These are phyloP conservation scores for Fragilaria crotonensis DNA, from an alignment of 108 stramenopile species.

Conservation along the genomic window DNA sequence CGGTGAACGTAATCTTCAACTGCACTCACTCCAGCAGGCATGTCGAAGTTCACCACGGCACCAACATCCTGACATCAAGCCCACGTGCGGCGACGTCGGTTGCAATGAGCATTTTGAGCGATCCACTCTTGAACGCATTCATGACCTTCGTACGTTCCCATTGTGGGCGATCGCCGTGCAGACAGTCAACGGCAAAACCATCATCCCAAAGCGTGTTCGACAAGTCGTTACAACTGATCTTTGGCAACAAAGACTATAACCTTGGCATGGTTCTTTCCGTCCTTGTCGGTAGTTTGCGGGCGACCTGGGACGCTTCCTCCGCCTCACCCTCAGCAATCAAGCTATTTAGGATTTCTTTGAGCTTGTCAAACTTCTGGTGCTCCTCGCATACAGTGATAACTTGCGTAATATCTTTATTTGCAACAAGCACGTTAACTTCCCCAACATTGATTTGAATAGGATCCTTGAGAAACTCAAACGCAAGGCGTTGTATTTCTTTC, in stretches of 20 bases:
- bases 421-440: constrained; percentile 80
- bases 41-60: constrained; percentile 96
- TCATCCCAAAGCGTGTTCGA: constrained; percentile 89
- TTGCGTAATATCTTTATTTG: constrained; percentile 93
- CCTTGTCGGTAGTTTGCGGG: constrained; percentile 55
- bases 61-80: constrained; percentile 97
- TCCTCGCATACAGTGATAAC: constrained; percentile 86
- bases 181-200: constrained; percentile 86
- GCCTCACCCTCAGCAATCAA: constrained; percentile 49
- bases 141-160: constrained; percentile 94
- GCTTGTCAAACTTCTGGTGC: constrained; percentile 86
- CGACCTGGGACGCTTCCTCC: constrained; percentile 22
- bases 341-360: constrained; percentile 86
- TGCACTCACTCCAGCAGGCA: constrained; percentile 84
- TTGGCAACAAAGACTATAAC: constrained; percentile 86
- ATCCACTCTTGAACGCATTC: constrained; percentile 85
- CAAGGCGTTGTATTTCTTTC: constrained; percentile 93
- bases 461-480: constrained; percentile 90
- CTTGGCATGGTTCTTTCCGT: constrained; percentile 75
- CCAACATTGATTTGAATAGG: constrained; percentile 97
- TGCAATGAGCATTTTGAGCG: constrained; percentile 89
- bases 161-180: constrained; percentile 97
- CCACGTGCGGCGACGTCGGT: too few relatives aligned
- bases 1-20: constrained; percentile 93
- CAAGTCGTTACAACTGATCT: constrained; percentile 77